Evolutionary conservation across 805 yeast species (phyloP).

Genomic region (Teunomyces atbi): DNA sequence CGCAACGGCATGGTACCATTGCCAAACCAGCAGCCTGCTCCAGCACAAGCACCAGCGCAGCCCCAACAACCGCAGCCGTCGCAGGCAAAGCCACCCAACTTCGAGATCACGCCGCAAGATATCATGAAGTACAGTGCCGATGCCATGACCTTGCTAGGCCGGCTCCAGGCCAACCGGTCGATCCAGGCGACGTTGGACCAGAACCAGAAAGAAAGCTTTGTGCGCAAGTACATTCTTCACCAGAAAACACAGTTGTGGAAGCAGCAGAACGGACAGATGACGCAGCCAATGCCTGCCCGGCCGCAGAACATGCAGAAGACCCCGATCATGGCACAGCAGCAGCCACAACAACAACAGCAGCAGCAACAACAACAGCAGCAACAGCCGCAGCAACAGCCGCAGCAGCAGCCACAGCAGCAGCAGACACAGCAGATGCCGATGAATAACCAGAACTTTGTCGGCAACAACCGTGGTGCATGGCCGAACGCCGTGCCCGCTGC

Average conservation of each 20-base stretch:
- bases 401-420: slow-evolving; percentile 2
- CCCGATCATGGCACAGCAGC: not conserved
- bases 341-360: slow-evolving; percentile 6
- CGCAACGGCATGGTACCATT: slow-evolving; percentile 10
- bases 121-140: slow-evolving; percentile 37
- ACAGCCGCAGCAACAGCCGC: slow-evolving; percentile 4
- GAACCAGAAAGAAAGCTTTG: slow-evolving; percentile 36
- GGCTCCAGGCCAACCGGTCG: slow-evolving; percentile 36
- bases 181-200: slow-evolving; percentile 35
- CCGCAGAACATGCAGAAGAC: not conserved
- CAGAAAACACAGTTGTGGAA: slow-evolving; percentile 31
- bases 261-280: slow-evolving; percentile 23
- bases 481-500: not conserved
- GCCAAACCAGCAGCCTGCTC: slow-evolving; percentile 10
- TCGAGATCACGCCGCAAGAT: slow-evolving; percentile 38
- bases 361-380: slow-evolving; percentile 1
- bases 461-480: slow-evolving; percentile 8
- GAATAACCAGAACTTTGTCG: slow-evolving; percentile 14
- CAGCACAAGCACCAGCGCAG: slow-evolving; percentile 10
- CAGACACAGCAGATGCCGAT: slow-evolving; percentile 17
- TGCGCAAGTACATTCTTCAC: slow-evolving; percentile 38
- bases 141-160: slow-evolving; percentile 36
- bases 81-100: slow-evolving; percentile 28
- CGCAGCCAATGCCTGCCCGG: not conserved
- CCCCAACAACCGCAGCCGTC: slow-evolving; percentile 19